Evolutionary conservation across 179 eudicot species (phyloP), one percentile per base, ranked within the genome.

Genomic region (Carnegiea gigantea): DNA sequence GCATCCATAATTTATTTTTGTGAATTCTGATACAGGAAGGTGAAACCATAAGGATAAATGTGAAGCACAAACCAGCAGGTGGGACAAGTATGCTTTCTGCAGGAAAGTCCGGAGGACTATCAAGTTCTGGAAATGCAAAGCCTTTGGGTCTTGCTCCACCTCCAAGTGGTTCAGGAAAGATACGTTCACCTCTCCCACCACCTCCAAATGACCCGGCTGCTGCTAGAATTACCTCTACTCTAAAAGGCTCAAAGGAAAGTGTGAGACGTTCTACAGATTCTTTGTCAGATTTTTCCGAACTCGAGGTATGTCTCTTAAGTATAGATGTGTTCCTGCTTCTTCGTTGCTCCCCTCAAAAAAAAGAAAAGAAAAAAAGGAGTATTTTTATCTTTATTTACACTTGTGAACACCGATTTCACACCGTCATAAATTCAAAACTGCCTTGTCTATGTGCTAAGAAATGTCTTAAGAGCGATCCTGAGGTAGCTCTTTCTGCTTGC

Each of bases 191-290:
- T 73, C 91, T 96, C 43, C 99, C 98, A 23, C 99, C 99, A 17
- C 99, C 99, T 79, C 99, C 99, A 70, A 96, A 96, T 85, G 99
- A 96, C 83, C 93, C 97, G 77, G 98, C 84, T 84, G 89, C 88
- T 80, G 83, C 89, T 70, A 90, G 93, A 83, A 87, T 88, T 30
- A 82, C 91, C 78, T 89, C 99, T 65, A 83, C 81, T 82, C 84
- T 87, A 46, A 95, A 92, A 84, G 90, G 85, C 44, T 75, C 92
- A 44, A 86, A 87, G 80, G 99, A 92, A 62, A 86, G 62, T 79
- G 75, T 85, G 38, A 91, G 85, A 82, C 83, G 23, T 53, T 85
- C 89, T 26, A 65, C 89, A 46, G 99, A 96, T 84, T 83, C 96
- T 81, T 83, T 96, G 28, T 88, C 98, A 18, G 97, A 96, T 87